Evolutionary conservation across 2,329 filamentous ascomycete species (phyloP), one percentile per base, ranked within the genome.

Genomic region (Talaromyces sp.): DNA sequence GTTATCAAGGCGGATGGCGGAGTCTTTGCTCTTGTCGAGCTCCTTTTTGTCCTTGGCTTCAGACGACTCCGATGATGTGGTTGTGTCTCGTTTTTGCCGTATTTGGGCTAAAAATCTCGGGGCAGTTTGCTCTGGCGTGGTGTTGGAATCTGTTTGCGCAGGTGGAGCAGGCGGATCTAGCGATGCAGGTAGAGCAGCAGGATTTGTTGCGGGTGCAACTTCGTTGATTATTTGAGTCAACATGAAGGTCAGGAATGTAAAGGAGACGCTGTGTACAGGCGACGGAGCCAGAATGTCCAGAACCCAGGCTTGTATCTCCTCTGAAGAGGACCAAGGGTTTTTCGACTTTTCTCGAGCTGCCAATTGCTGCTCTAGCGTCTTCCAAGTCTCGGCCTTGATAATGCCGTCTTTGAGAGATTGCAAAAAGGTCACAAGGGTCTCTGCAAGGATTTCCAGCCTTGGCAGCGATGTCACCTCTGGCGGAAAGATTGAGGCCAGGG

Each of bases 201-300:
- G 63, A 7, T 71, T 69, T 30, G 60, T 70, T 0, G 79, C 70
- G 0, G 81, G 79, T 1, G 76, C 77, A 7, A 87, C 74, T 68
- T 88, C 85, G 36, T 79, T 78, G 30, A 81, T 76, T 42, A 89
- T 80, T 11, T 82, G 81, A 25, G 82, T 81, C 11, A 97, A 81
- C 75, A 92, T 93, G 9, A 90, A 87, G 0, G 89, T 91, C 17
- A 97, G 78, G 65, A 97, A 92, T 2, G 96, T 90, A 70, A 97
- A 96, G 0, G 90, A 89, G 60, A 96, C 93, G 71, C 92, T 95
- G 75, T 96, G 89, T 56, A 88, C 88, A 0, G 92, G 90, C 0
- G 85, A 83, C 1, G 84, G 80, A 0, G 88, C 84, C 2, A 97
- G 82, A 2, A 88, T 83, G 66, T 97, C 93, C 5, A 96, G 84